Evolutionary conservation across 108 stramenopile species (phyloP), one percentile per base, ranked within the genome.

Genomic region (Cylindrotheca fusiformis): DNA sequence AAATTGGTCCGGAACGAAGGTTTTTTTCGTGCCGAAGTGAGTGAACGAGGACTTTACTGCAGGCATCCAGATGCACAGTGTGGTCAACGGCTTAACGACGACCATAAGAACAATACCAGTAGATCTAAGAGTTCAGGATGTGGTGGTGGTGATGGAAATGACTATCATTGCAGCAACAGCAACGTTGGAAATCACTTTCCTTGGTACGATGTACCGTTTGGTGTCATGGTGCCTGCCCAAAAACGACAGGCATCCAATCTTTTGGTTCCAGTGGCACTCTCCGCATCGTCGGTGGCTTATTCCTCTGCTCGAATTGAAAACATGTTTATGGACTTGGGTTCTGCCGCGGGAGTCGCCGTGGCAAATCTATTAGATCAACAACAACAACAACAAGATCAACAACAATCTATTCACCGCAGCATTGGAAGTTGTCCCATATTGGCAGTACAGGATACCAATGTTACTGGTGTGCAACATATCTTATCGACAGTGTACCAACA

Each of bases 301-400:
- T 55, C 54, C 4, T 55, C 54, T 29, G 26, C 54, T 3, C 4
- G 54, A n/a, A 55, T 55, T 6, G 54, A 55, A n/a, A 55, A 55
- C 25, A 23, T 55, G 54, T 55, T 55, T 29, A 55, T 55, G 54
- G 54, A 55, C 31, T 29, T 55, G 3, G 54, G 54, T 26, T 55
- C 54, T 2, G 54, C 54, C 21, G 54, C 54, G 4, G 54, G 54
- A 14, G 54, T 55, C 3, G 54, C 54, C 14, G 54, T 55, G 24
- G 54, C 54, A 3, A 29, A 29, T 14, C 54, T 55, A 20, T n/a
- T 55, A 20, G 54, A 23, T 14, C 14, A 4, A 3, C 28, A 55
- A 27, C 4, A 10, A 5, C 21, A 4, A 5, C 3, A 4, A 4
- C 17, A 27, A 26, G n/a, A n/a, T n/a, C n/a, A n/a, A n/a, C n/a